Evolutionary conservation across 129 eudicot species (phyloP).

Genomic region (Pulicaria dysenterica): DNA sequence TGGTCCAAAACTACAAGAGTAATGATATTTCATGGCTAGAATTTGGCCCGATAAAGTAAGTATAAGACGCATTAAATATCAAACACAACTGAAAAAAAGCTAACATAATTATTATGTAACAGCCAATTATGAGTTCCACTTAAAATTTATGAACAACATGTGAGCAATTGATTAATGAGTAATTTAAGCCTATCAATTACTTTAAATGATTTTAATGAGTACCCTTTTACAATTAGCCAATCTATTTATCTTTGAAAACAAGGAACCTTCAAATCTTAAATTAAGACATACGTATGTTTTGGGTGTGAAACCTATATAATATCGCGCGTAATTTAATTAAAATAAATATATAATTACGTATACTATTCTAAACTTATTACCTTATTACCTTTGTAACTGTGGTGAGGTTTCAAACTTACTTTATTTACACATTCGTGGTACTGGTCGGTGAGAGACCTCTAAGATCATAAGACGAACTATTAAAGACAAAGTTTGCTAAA

Average conservation of each 20-base stretch:
- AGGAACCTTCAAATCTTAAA: not conserved
- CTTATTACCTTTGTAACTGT: too few species aligned
- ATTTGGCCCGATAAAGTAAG: not conserved
- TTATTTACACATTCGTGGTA: too few species aligned
- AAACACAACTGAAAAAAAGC: not conserved
- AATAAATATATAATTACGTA: too few species aligned
- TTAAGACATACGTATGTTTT: not conserved
- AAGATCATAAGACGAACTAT: too few species aligned
- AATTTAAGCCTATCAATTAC: constrained; percentile 7
- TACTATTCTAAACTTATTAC: too few species aligned
- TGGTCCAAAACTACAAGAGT: too few species aligned
- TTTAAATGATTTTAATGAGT: constrained; percentile 18
- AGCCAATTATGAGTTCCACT: not conserved
- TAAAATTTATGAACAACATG: constrained; percentile 11
- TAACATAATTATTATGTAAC: not conserved
- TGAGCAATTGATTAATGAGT: constrained; percentile 6
- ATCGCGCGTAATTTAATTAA: too few species aligned
- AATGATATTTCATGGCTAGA: constrained; percentile 2
- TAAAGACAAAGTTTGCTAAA: too few species aligned
- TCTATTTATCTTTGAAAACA: not conserved
- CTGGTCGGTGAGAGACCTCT: too few species aligned
- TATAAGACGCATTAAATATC: not conserved
- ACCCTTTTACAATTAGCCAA: not conserved
- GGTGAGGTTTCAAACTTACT: too few species aligned
- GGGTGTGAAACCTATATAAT: not conserved